A percentile compares a stretch with the other conserved stretches of the same genome.
Evolutionary conservation across 176 grass and related monocot species (phyloP).

Genomic region (Musa acuminata): DNA sequence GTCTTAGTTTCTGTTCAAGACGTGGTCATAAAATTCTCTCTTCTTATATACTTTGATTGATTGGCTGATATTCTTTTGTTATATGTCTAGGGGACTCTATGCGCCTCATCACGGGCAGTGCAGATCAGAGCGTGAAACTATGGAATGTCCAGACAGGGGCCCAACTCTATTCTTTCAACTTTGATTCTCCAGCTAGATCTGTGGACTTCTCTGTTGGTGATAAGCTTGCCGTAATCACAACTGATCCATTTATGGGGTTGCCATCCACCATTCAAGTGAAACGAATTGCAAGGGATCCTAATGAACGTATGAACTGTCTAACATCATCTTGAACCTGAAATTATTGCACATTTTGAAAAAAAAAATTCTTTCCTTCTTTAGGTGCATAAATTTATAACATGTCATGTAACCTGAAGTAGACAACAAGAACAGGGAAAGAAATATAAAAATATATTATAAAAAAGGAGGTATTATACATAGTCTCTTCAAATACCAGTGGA

Average conservation of each 20-base stretch:
- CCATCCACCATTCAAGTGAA: slow-evolving; percentile 77
- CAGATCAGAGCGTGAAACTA: slow-evolving; percentile 73
- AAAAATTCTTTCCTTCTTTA: neutral
- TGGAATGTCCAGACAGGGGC: slow-evolving; percentile 69
- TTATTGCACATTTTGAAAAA: neutral
- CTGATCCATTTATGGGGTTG: slow-evolving; percentile 78
- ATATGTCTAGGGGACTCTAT: slow-evolving; percentile 43
- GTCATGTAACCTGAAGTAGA: neutral
- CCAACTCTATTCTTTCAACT: slow-evolving; percentile 66
- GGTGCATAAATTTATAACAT: neutral
- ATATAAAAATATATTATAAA: too few relatives aligned
- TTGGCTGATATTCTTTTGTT: neutral
- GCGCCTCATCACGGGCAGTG: slow-evolving; percentile 59
- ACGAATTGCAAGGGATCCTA: slow-evolving; percentile 47
- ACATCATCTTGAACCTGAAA: neutral
- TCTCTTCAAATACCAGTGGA: too few relatives aligned
- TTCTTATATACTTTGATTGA: neutral
- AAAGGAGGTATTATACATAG: too few relatives aligned
- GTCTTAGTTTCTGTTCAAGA: neutral
- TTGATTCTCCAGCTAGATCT: slow-evolving; percentile 66
- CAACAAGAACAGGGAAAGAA: neutral
- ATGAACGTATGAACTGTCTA: slow-evolving; percentile 39
- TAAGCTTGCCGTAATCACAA: slow-evolving; percentile 57
- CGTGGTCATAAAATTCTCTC: too few relatives aligned
- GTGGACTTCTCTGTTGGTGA: slow-evolving; percentile 66